These are phyloP conservation scores for Suhomyces sp. DNA, from an alignment of 805 yeast species.

Conservation along the genomic window DNA sequence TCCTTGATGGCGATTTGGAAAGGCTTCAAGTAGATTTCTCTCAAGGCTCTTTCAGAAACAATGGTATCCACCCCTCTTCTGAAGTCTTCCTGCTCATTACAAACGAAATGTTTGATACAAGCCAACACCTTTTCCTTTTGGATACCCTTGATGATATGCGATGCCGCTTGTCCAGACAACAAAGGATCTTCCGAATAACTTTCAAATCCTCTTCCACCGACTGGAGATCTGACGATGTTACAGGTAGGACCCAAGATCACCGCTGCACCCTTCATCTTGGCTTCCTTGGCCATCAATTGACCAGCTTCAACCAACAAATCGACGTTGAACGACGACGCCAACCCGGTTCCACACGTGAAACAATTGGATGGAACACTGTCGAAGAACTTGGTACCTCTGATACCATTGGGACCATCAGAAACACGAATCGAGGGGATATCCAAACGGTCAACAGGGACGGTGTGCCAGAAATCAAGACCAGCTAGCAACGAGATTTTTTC, in stretches of 20 bases:
- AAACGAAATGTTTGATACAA: slow-evolving; percentile 60
- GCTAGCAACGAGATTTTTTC: slow-evolving; percentile 39
- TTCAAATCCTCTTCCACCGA: slow-evolving; percentile 65
- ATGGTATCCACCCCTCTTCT: slow-evolving; percentile 48
- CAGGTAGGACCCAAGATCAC: slow-evolving; percentile 47
- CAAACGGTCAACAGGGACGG: slow-evolving; percentile 15
- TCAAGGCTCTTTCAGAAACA: slow-evolving; percentile 58
- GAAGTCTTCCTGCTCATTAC: slow-evolving; percentile 62
- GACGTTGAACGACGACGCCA: slow-evolving; percentile 57
- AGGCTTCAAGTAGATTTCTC: slow-evolving; percentile 65
- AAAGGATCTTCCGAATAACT: slow-evolving; percentile 63
- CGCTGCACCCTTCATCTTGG: slow-evolving; percentile 52
- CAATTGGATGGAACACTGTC: slow-evolving; percentile 55
- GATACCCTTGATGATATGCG: slow-evolving; percentile 52
- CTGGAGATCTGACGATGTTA: slow-evolving; percentile 56
- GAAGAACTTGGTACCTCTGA: slow-evolving; percentile 57
- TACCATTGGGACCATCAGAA: slow-evolving; percentile 64
- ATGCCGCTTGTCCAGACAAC: slow-evolving; percentile 46
- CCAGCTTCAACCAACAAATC: slow-evolving; percentile 52
- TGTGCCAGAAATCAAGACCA: slow-evolving; percentile 24
- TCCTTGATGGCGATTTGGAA: slow-evolving; percentile 58
- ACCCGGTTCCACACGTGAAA: slow-evolving; percentile 60
- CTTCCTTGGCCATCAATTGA: slow-evolving; percentile 52
- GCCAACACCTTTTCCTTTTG: slow-evolving; percentile 53
- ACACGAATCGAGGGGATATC: slow-evolving; percentile 16